Base-by-base conservation (phyloP, 768 basidiomycete genomes). In the Boletus edulis region DNA sequence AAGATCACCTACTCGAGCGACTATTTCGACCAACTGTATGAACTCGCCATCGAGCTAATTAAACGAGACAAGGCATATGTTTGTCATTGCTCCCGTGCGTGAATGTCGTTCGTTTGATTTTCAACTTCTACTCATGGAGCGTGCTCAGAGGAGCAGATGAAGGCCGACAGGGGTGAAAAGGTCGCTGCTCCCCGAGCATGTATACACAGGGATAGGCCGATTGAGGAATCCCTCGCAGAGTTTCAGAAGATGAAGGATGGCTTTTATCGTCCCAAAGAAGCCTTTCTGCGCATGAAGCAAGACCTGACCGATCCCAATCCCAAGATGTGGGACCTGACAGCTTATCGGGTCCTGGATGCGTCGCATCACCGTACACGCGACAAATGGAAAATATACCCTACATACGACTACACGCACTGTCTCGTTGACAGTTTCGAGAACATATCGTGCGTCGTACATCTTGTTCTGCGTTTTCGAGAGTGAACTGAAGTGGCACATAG, bases 1-100 rank as follows among this genome's bases (percentile, higher is more conserved):
- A 92, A 92, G 73, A 94, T 99, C 78, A 98, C 97, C 5, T 98
- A 98, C 73, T 98, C 96, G 46, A 97, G 94, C 67, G 96, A 98
- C 72, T 91, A 99, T 73, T 99, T 99, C 69, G 81, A 88, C 52
- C 76, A 86, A 65, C 75, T 99, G 22, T 90, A 94, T 63, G 86
- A 87, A 7, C 79, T 98, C 31, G 97, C 95, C 1, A 80, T 91
- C 17, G 87, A 95, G 66, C 75, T 98, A 48, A 95, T 94, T 58
- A 86, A 85, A 70, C 79, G 91, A 27, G 94, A 91, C 62, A 91
- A 92, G 73, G 97, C 91, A 8, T 99, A 98, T 75, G 85, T 98
- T 2, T 97, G 94, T 66, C 90, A 96, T 67, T 98, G 96, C 71
- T 89, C 91, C 63, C 91, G 96, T 98, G 63, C 64, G 91, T 80